Evolutionary conservation across 1,284 basidiomycete species (phyloP), one percentile per base, ranked within the genome.

Genomic region (Malassezia obtusa): DNA sequence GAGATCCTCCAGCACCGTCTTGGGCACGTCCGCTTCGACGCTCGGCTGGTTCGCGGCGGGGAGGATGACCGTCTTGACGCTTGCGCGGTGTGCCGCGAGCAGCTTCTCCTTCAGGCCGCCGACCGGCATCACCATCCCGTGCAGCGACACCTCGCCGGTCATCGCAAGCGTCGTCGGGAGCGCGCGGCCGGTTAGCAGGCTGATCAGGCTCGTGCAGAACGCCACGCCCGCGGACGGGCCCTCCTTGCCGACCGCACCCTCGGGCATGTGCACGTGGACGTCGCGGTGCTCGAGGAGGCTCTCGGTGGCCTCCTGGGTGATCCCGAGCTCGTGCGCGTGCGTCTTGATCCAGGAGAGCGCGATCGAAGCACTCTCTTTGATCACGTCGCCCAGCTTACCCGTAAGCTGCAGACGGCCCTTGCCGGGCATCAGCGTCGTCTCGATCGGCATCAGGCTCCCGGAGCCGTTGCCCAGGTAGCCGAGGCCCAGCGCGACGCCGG

Each of bases 331-430:
- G 71, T 81, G 84, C 1, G 90, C 89, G 67, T 96, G 86, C 17
- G 83, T 79, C 76, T 92, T 94, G 53, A 94, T 85, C 86, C 88
- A 96, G 64, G 85, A 86, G 45, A 96, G 77, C 1, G 86, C 89
- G 60, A 96, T 92, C 74, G 92, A 87, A 0, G 92, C 90, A 54
- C 85, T 88, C 77, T 96, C 92, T 52, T 89, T 82, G 73, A 96
- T 96, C 57, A 96, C 92, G 68, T 98, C 92, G 46, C 92, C 92
- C 2, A 98, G 84, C 78, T 96, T 96, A 46, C 92, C 92, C 0
- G 92, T 96, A 6, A 96, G 78, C 67, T 91, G 89, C 2, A 96
- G 78, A 8, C 63, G 61, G 25, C 68, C 68, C 51, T 69, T 71
- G 24, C 68, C 66, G 0, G 71, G 68, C 67, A 72, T 67, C 48